Evolutionary conservation across 441 rosid genomes (phyloP).

Genomic region (Eugenia klotzschiana): DNA sequence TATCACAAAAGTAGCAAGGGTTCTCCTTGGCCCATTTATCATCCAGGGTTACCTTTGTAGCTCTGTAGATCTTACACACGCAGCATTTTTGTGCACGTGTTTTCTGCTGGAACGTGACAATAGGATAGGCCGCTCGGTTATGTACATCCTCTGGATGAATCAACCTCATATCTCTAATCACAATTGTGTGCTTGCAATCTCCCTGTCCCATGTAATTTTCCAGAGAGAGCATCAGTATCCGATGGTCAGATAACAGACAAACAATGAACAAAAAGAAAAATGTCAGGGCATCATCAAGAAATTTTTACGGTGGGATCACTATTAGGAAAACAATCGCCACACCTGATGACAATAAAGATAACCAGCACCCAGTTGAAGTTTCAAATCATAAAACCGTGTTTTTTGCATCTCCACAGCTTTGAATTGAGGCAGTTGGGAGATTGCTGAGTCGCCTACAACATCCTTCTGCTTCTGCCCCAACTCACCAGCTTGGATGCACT

Average conservation of each 20-base stretch:
- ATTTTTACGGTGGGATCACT: not conserved
- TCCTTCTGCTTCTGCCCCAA: slow-evolving; percentile 41
- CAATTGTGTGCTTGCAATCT: slow-evolving; percentile 69
- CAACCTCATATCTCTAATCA: slow-evolving; percentile 74
- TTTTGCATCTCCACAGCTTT: slow-evolving; percentile 46
- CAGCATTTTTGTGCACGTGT: slow-evolving; percentile 41
- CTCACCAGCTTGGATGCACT: slow-evolving; percentile 44
- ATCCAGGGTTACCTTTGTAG: slow-evolving; percentile 39
- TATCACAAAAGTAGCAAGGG: slow-evolving; percentile 66
- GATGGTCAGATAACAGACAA: not conserved
- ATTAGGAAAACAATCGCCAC: not conserved
- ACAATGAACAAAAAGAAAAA: not conserved
- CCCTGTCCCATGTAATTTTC: slow-evolving; percentile 30
- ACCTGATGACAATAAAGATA: slow-evolving; percentile 93
- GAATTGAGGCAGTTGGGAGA: slow-evolving; percentile 40
- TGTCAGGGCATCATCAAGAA: not conserved
- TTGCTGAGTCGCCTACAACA: slow-evolving; percentile 23
- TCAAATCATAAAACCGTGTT: slow-evolving; percentile 49
- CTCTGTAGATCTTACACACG: slow-evolving; percentile 54
- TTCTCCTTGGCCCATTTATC: slow-evolving; percentile 60
- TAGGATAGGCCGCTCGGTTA: slow-evolving; percentile 54
- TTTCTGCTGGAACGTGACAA: slow-evolving; percentile 32
- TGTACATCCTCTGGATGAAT: slow-evolving; percentile 60
- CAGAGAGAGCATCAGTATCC: not conserved
- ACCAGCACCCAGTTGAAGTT: slow-evolving; percentile 70